Percentiles rank a stretch among this genome's conserved stretches.
Evolutionary conservation across 768 basidiomycete genomes (phyloP).

Genomic region (Steccherinum ochraceum): DNA sequence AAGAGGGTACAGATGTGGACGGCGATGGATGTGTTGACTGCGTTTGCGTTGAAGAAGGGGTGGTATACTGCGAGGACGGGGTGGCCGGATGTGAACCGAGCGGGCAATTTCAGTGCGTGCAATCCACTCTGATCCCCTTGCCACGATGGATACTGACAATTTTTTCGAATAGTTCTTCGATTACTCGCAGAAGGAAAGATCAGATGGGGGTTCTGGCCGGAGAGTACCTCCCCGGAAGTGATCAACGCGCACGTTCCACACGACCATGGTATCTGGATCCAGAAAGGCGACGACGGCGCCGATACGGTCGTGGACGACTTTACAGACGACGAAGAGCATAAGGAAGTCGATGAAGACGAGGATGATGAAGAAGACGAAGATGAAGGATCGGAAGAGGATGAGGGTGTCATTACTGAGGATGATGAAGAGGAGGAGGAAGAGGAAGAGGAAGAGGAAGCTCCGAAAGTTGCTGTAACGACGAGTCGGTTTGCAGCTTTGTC

Average conservation of each 20-base stretch:
- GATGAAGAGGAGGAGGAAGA: slow-evolving; percentile 4
- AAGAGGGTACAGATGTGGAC: slow-evolving; percentile 51
- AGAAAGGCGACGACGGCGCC: slow-evolving; percentile 18
- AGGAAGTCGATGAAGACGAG: slow-evolving; percentile 20
- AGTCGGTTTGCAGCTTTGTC: slow-evolving; percentile 35
- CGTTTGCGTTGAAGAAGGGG: slow-evolving; percentile 70
- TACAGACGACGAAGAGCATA: slow-evolving; percentile 27
- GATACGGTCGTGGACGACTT: slow-evolving; percentile 22
- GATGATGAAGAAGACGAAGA: slow-evolving; percentile 13
- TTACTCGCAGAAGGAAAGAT: slow-evolving; percentile 77
- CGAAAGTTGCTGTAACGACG: background rate
- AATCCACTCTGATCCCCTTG: background rate
- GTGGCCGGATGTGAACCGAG: slow-evolving; percentile 80
- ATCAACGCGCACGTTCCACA: slow-evolving; percentile 20
- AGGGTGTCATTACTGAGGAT: background rate
- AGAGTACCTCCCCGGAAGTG: slow-evolving; percentile 29
- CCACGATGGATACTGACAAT: background rate
- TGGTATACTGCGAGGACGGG: slow-evolving; percentile 92
- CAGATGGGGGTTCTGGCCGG: slow-evolving; percentile 85
- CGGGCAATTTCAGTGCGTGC: slow-evolving; percentile 81
- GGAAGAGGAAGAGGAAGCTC: slow-evolving; percentile 7
- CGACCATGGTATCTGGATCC: slow-evolving; percentile 55
- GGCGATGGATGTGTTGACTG: slow-evolving; percentile 76
- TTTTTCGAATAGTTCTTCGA: slow-evolving; percentile 54
- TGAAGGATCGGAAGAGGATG: slow-evolving; percentile 5